Evolutionary conservation across 129 eudicot species (phyloP).

Genomic region (Mikania micrantha): DNA sequence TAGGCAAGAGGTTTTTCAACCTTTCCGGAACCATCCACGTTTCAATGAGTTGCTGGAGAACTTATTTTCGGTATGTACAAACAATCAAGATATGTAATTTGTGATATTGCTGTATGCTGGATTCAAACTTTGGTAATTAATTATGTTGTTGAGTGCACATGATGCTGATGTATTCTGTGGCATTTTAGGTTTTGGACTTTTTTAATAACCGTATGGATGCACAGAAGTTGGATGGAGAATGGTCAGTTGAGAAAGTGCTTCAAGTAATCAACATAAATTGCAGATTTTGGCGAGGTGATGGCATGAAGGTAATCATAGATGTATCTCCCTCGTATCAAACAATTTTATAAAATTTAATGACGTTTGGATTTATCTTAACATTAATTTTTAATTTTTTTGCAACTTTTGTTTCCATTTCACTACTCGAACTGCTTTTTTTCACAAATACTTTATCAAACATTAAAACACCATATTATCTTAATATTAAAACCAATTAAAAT

Average conservation of each 20-base stretch:
- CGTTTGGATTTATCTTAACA: not conserved
- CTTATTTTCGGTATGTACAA: slow-evolving; percentile 69
- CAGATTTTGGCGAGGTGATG: slow-evolving; percentile 97
- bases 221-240: slow-evolving; percentile 68
- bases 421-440: not conserved
- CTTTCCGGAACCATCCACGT: slow-evolving; percentile 93
- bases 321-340: not conserved
- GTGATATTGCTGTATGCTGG: slow-evolving; percentile 7
- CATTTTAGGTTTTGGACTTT: slow-evolving; percentile 67
- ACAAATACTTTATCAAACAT: not conserved
- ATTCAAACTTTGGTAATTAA: not conserved
- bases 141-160: slow-evolving; percentile 1
- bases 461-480: not conserved
- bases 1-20: slow-evolving; percentile 94
- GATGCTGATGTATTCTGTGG: slow-evolving; percentile 13
- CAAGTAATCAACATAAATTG: slow-evolving; percentile 69
- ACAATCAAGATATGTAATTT: not conserved
- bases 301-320: slow-evolving; percentile 62
- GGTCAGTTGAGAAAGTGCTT: slow-evolving; percentile 97
- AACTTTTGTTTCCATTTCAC: not conserved
- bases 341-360: not conserved
- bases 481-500: not conserved
- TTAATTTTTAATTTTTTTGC: not conserved
- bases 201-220: slow-evolving; percentile 92
- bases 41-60: slow-evolving; percentile 92